A percentile compares a stretch with the other conserved stretches of the same genome.
phyloP scores from a whole-genome alignment of 2,329 filamentous ascomycete species.

The Cryphonectria parasitica region DNA sequence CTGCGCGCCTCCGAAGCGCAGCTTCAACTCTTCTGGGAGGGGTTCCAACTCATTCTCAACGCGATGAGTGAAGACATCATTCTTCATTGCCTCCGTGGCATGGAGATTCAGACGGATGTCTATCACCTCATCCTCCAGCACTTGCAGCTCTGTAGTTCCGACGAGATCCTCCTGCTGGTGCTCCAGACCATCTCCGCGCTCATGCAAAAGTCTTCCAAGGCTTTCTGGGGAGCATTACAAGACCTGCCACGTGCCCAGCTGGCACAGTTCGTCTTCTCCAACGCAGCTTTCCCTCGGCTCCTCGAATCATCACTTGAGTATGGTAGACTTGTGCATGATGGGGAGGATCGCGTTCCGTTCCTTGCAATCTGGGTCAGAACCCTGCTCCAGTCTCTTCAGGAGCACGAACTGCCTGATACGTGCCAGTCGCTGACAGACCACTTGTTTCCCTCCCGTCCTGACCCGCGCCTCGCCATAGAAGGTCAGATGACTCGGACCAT shows the following conservation, averaged over 20 bases:
- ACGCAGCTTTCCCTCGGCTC: conserved; percentile 65
- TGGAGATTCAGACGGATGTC: conserved; percentile 77
- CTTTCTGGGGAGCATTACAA: conserved; percentile 88
- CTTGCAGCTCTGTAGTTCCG: conserved; percentile 52
- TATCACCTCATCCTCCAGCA: conserved; percentile 65
- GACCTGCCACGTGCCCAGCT: conserved; percentile 79
- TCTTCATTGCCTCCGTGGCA: conserved; percentile 74
- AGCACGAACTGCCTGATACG: conserved; percentile 76
- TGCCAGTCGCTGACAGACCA: conserved; percentile 79
- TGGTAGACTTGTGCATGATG: conserved; percentile 54
- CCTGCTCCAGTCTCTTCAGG: conserved; percentile 77
- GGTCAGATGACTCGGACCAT: conserved; percentile 66
- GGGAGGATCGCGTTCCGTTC: conserved; percentile 60
- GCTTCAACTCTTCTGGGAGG: conserved; percentile 79
- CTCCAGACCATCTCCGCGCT: conserved; percentile 72
- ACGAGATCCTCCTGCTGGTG: conserved; percentile 67
- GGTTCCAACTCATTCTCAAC: conserved; percentile 72
- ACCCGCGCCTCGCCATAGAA: conserved; percentile 56
- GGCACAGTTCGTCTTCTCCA: conserved; percentile 81
- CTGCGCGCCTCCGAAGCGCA: conserved; percentile 44
- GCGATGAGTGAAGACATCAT: conserved; percentile 76
- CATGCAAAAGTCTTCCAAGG: conserved; percentile 73
- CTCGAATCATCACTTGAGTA: conserved; percentile 63
- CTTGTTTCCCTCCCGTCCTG: conserved; percentile 69
- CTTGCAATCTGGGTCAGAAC: conserved; percentile 78